A percentile compares a stretch with the other conserved stretches of the same genome.
Evolutionary conservation across 495 filamentous ascomycete species (phyloP).

Genomic region (Eremomyces bilateralis): DNA sequence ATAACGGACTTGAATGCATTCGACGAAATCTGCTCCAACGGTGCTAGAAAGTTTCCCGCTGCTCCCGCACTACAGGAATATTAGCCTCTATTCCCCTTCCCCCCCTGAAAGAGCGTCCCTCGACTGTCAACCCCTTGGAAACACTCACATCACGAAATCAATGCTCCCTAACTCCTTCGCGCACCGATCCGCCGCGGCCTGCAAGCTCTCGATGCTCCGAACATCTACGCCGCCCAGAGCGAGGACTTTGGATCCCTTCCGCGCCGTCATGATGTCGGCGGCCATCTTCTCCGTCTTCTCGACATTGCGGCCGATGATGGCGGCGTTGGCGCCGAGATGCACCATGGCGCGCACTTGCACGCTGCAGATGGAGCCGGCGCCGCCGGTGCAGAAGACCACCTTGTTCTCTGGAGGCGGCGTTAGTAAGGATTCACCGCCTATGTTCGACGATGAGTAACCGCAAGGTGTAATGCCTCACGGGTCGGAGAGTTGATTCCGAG

Average conservation of each 20-base stretch:
- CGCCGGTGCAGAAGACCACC: slow-evolving; percentile 89
- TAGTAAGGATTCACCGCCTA: too few relatives aligned
- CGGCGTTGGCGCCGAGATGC: slow-evolving; percentile 77
- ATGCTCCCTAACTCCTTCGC: slow-evolving; percentile 63
- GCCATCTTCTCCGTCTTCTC: slow-evolving; percentile 70
- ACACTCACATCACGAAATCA: slow-evolving; percentile 74
- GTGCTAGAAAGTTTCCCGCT: slow-evolving; percentile 87
- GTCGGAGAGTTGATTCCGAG: not conserved
- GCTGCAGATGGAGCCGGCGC: slow-evolving; percentile 81
- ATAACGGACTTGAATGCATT: slow-evolving; percentile 94
- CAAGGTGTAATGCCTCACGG: too few relatives aligned
- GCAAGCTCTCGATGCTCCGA: slow-evolving; percentile 42
- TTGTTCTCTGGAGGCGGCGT: slow-evolving; percentile 33
- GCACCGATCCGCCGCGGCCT: slow-evolving; percentile 54
- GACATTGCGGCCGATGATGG: slow-evolving; percentile 79
- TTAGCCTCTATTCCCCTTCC: slow-evolving; percentile 5
- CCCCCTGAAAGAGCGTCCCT: slow-evolving; percentile 1
- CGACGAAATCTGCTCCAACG: slow-evolving; percentile 53
- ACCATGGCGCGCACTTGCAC: slow-evolving; percentile 82
- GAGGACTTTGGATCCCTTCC: slow-evolving; percentile 59
- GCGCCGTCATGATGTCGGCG: slow-evolving; percentile 54
- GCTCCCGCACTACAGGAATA: slow-evolving; percentile 50
- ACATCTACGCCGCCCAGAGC: slow-evolving; percentile 77
- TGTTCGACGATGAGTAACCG: too few relatives aligned
- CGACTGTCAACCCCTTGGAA: too few relatives aligned